Evolutionary conservation across 805 yeast genomes (phyloP).

Genomic region (Kurtzmaniella cleridarum): DNA sequence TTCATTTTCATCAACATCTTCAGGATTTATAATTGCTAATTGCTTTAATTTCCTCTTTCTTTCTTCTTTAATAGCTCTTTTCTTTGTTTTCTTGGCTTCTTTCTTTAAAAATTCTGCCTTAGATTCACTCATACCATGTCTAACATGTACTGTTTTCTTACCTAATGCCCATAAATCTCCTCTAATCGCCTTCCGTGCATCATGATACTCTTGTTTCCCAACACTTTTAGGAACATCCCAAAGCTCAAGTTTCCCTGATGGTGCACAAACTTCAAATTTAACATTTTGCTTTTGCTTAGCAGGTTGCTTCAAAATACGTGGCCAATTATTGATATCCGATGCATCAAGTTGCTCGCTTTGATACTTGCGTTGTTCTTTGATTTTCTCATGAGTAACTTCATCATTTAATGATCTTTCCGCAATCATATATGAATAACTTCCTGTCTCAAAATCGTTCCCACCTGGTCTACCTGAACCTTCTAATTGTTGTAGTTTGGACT

Average conservation of each 20-base stretch:
- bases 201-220: slow-evolving; percentile 74
- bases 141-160: slow-evolving; percentile 29
- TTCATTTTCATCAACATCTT: slow-evolving; percentile 22
- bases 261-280: slow-evolving; percentile 68
- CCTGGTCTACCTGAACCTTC: slow-evolving; percentile 77
- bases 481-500: slow-evolving; percentile 26
- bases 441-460: slow-evolving; percentile 64
- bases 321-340: slow-evolving; percentile 43
- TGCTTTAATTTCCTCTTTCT: slow-evolving; percentile 30
- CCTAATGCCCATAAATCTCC: slow-evolving; percentile 82
- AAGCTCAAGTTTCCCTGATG: slow-evolving; percentile 74
- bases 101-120: slow-evolving; percentile 28
- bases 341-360: slow-evolving; percentile 19
- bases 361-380: slow-evolving; percentile 31
- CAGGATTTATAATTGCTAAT: slow-evolving; percentile 16
- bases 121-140: slow-evolving; percentile 24
- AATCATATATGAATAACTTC: slow-evolving; percentile 70
- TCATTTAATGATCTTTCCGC: slow-evolving; percentile 54
- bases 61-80: slow-evolving; percentile 32
- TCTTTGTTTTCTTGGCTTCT: slow-evolving; percentile 32
- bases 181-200: slow-evolving; percentile 77
- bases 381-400: slow-evolving; percentile 29
- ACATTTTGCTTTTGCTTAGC: slow-evolving; percentile 79
- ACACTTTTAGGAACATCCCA: slow-evolving; percentile 83
- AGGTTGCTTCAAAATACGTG: slow-evolving; percentile 71